These are phyloP conservation scores for Vitis hybrid DNA, from an alignment of 177 flowering plant species.

Conservation along the genomic window DNA sequence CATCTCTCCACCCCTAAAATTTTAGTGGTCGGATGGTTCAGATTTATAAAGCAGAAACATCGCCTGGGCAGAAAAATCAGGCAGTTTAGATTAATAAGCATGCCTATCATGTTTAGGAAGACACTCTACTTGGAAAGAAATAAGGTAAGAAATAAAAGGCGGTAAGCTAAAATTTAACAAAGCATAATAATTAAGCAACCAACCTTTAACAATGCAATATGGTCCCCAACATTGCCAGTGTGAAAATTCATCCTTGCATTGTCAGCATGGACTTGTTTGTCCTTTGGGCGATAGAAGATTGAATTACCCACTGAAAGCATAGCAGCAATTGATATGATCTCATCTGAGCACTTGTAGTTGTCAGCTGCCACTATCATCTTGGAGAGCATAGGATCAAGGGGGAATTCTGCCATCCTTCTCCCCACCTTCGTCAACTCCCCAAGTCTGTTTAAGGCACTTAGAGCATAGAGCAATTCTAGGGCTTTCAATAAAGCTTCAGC, in stretches of 20 bases:
- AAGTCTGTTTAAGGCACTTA: slow-evolving; percentile 78
- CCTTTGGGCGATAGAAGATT: slow-evolving; percentile 92
- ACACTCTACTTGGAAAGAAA: no score
- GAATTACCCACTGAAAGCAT: slow-evolving; percentile 96
- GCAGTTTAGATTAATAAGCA: not conserved
- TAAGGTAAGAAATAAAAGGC: not conserved
- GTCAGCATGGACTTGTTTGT: slow-evolving; percentile 97
- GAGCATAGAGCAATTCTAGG: slow-evolving; percentile 75
- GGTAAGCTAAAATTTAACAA: not conserved
- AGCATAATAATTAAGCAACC: slow-evolving; percentile 5
- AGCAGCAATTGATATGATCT: slow-evolving; percentile 91
- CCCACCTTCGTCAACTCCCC: slow-evolving; percentile 92
- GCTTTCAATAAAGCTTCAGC: slow-evolving; percentile 87
- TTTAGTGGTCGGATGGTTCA: not conserved
- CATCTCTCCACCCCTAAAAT: not conserved
- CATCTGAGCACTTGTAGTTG: slow-evolving; percentile 83
- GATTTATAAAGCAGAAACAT: not conserved
- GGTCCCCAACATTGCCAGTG: slow-evolving; percentile 91
- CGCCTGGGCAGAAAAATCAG: not conserved
- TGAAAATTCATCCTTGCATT: slow-evolving; percentile 94
- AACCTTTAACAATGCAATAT: slow-evolving; percentile 89
- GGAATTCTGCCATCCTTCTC: slow-evolving; percentile 94
- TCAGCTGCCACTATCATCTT: slow-evolving; percentile 95
- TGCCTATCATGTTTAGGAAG: no score
- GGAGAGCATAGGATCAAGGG: slow-evolving; percentile 94